Percentiles rank a stretch among this genome's conserved stretches.
Conservation (phyloP, 2,329 filamentous ascomycete species). For the Aspergillus pseudonomiae region DNA sequence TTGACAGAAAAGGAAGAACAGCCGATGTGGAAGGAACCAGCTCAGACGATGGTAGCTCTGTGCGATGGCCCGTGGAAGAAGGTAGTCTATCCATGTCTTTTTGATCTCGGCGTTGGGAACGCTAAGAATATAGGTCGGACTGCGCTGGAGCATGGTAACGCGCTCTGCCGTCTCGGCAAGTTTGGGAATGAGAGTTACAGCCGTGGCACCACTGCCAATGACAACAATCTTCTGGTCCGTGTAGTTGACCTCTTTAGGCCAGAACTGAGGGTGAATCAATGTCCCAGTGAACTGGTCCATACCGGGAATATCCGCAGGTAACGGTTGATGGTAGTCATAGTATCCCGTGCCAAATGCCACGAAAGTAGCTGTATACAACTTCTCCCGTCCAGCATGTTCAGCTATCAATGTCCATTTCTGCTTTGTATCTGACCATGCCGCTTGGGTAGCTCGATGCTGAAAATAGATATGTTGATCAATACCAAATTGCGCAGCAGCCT, state of each 20-base stretch:
- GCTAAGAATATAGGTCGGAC: slow-evolving; percentile 66
- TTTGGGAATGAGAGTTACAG: slow-evolving; percentile 71
- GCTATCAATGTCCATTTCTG: no score
- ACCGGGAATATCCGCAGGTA: slow-evolving; percentile 64
- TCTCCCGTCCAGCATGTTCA: no score
- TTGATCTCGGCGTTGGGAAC: slow-evolving; percentile 36
- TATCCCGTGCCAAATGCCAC: slow-evolving; percentile 66
- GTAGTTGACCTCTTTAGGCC: slow-evolving; percentile 68
- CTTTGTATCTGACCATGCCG: no score
- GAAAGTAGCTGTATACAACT: slow-evolving; percentile 39
- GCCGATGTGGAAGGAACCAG: no score
- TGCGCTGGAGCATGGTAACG: slow-evolving; percentile 77
- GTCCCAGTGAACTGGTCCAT: slow-evolving; percentile 64
- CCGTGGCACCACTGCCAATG: slow-evolving; percentile 75
- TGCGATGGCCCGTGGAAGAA: no score
- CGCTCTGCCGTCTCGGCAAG: slow-evolving; percentile 62
- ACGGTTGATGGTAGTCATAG: slow-evolving; percentile 67
- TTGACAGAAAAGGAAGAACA: slow-evolving; percentile 40
- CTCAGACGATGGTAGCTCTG: no score
- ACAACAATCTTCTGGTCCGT: slow-evolving; percentile 67
- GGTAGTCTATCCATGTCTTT: no score
- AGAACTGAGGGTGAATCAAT: slow-evolving; percentile 70
- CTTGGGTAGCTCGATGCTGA: slow-evolving; percentile 38
- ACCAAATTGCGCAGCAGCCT: slow-evolving; percentile 49
- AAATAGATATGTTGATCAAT: slow-evolving; percentile 59